These are phyloP conservation scores for Tuber magnatum DNA, from an alignment of 495 filamentous ascomycete species.

Conservation along the genomic window DNA sequence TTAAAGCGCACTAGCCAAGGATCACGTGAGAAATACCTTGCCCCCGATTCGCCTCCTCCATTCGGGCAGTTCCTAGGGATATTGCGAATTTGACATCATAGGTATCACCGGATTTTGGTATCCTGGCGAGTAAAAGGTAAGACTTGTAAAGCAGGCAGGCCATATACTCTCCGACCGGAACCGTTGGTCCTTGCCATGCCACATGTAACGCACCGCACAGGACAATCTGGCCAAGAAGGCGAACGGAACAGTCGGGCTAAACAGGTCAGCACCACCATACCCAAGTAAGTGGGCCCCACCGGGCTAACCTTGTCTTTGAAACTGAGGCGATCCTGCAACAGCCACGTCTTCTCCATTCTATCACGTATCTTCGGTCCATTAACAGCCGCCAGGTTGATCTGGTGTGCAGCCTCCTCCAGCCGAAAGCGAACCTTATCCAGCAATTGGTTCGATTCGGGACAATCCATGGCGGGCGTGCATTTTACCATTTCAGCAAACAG, in stretches of 20 bases:
- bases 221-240: constrained; percentile 69
- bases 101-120: constrained; percentile 52
- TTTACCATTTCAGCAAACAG: constrained; percentile 75
- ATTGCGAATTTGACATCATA: constrained; percentile 73
- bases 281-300: neutral
- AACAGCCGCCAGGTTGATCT: constrained; percentile 73
- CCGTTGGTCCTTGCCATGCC: constrained; percentile 64
- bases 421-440: constrained; percentile 66
- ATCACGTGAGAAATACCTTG: constrained; percentile 52
- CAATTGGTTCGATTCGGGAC: constrained; percentile 68
- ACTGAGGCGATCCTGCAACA: constrained; percentile 67
- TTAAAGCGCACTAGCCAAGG: neutral
- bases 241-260: constrained; percentile 46
- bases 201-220: constrained; percentile 84
- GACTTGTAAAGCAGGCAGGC: constrained; percentile 77
- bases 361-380: constrained; percentile 51
- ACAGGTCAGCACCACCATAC: constrained; percentile 17
- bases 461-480: constrained; percentile 74
- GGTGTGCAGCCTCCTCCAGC: constrained; percentile 61
- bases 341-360: constrained; percentile 63
- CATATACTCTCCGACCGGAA: constrained; percentile 71
- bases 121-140: constrained; percentile 69
- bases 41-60: constrained; percentile 74
- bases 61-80: constrained; percentile 58
- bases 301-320: constrained; percentile 63